A percentile compares a stretch with the other conserved stretches of the same genome.
phyloP scores from a whole-genome alignment of 176 grass and related monocot genomes.

The Tillandsia leiboldiana region DNA sequence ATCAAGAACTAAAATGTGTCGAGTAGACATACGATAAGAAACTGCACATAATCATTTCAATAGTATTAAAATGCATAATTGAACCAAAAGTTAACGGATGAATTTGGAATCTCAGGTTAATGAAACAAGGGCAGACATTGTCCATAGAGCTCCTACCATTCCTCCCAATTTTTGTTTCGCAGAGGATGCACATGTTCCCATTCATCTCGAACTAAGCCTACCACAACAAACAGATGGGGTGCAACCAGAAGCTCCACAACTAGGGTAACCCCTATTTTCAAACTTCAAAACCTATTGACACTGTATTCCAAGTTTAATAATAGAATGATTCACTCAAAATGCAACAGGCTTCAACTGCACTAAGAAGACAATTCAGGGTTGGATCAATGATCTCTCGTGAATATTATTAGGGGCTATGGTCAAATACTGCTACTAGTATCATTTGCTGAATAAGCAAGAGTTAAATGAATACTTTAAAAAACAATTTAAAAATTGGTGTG shows the following conservation, averaged over 20 bases:
- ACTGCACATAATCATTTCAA: conserved; percentile 1
- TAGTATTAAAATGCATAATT: not conserved
- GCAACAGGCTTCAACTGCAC: conserved; percentile 12
- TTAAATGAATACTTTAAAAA: not conserved
- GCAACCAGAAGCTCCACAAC: conserved; percentile 14
- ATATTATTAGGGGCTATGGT: not conserved
- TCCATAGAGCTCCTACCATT: not conserved
- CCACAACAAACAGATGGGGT: conserved; percentile 11
- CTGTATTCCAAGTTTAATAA: not conserved
- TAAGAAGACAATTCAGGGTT: not conserved
- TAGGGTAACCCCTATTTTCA: conserved; percentile 22
- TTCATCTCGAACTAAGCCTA: conserved; percentile 24
- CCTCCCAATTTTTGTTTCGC: conserved; percentile 24
- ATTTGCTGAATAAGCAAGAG: conserved; percentile 1
- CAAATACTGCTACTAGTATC: not conserved
- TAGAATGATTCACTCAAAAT: conserved; percentile 2
- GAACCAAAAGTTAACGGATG: not conserved
- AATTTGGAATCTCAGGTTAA: conserved; percentile 6
- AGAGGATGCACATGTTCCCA: conserved; percentile 8
- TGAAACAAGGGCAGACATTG: not conserved
- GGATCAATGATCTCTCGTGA: not conserved
- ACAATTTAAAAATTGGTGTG: not conserved
- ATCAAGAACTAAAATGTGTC: not conserved
- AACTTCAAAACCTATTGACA: not conserved
- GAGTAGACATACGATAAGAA: not conserved